These are phyloP conservation scores for Mycena chlorophos DNA, from an alignment of 768 basidiomycete species.

Conservation along the genomic window DNA sequence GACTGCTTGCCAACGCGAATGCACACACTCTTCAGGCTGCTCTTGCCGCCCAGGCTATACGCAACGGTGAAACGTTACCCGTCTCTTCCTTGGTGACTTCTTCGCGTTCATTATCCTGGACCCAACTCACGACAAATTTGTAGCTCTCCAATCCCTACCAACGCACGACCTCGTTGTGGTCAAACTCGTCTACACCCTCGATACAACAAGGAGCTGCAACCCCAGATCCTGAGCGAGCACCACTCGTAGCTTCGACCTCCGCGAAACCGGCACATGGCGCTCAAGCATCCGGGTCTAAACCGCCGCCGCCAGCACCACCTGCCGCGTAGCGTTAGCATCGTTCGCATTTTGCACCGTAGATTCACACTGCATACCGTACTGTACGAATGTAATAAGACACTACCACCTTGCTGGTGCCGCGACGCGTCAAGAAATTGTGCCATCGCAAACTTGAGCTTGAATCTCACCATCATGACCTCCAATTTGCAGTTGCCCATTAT, in stretches of 20 bases:
- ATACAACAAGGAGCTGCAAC: not conserved
- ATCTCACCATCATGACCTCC: constrained; percentile 8
- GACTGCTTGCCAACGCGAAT: not conserved
- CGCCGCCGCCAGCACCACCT: constrained; percentile 26
- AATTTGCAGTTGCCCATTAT: constrained; percentile 75
- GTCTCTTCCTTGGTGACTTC: not conserved
- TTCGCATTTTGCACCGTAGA: no score
- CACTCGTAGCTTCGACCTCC: constrained; percentile 38
- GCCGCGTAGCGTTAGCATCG: not conserved
- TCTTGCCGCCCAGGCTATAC: not conserved
- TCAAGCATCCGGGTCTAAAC: constrained; percentile 54
- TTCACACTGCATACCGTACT: no score
- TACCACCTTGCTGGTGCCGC: no score
- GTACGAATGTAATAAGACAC: no score
- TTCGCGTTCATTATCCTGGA: not conserved
- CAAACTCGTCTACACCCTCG: not conserved
- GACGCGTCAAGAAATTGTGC: no score
- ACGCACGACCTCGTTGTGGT: not conserved
- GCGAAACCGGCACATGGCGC: constrained; percentile 64
- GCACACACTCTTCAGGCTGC: not conserved
- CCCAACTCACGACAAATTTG: not conserved
- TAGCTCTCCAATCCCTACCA: not conserved
- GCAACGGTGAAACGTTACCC: not conserved
- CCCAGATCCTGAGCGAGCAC: constrained; percentile 12
- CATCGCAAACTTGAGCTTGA: not conserved